A percentile compares a stretch with the other conserved stretches of the same genome.
Conservation (phyloP, 2,329 filamentous ascomycete species). For the Hypoxylon sp. region DNA sequence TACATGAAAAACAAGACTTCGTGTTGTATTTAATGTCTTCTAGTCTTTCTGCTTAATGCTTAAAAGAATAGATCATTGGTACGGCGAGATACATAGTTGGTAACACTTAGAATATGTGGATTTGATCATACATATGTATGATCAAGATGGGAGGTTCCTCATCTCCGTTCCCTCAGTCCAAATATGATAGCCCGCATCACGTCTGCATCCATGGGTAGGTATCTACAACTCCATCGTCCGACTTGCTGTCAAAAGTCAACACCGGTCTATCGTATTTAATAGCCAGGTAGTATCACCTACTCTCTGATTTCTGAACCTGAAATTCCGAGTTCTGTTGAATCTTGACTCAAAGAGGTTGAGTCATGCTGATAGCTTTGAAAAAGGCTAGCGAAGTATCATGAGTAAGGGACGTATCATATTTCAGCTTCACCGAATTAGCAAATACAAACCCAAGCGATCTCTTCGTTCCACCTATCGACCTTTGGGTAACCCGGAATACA, state of each 20-base stretch:
- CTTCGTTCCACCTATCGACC: background rate
- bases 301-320: background rate
- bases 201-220: background rate
- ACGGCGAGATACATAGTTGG: too few species aligned
- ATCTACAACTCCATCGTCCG: too few species aligned
- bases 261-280: background rate
- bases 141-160: background rate
- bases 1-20: too few species aligned
- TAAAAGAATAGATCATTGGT: too few species aligned
- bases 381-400: slow-evolving; percentile 3
- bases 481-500: background rate
- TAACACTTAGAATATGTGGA: too few species aligned
- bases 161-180: background rate
- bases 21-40: too few species aligned
- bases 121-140: background rate
- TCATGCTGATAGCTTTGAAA: slow-evolving; percentile 10
- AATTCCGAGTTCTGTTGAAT: background rate
- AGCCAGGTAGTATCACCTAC: background rate
- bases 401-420: slow-evolving; percentile 5
- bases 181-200: background rate
- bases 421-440: background rate
- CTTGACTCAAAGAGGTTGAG: background rate
- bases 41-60: too few species aligned
- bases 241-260: background rate
- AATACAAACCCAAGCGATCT: background rate